Percentiles rank a stretch among this genome's conserved stretches.
Evolutionary conservation across 805 yeast species (phyloP).

Genomic region (Kodamaea hsintzibuensis): DNA sequence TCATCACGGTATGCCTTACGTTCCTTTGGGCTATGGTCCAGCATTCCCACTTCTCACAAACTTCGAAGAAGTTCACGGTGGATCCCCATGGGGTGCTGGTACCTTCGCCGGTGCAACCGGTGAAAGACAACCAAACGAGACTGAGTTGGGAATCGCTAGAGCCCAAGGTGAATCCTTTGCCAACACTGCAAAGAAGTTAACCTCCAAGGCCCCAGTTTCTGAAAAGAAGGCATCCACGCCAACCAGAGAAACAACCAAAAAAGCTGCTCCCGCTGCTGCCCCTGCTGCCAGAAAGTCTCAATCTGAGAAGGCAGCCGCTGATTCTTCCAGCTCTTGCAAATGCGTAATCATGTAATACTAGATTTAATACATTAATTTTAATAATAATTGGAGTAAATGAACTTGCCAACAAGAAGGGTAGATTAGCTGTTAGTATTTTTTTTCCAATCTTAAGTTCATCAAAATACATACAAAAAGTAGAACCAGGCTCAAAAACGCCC

Average conservation of each 20-base stretch:
- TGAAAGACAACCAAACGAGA: constrained; percentile 60
- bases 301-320: constrained; percentile 11
- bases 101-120: constrained; percentile 76
- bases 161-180: constrained; percentile 71
- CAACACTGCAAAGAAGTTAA: constrained; percentile 39
- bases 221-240: neutral
- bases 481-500: constrained; percentile 6
- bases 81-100: constrained; percentile 89
- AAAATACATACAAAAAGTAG: constrained; percentile 6
- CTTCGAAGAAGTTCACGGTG: constrained; percentile 73
- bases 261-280: constrained; percentile 2
- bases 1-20: constrained; percentile 77
- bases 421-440: constrained; percentile 10
- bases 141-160: constrained; percentile 64
- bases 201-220: constrained; percentile 2
- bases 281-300: constrained; percentile 12
- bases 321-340: constrained; percentile 14
- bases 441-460: neutral
- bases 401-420: too few species aligned
- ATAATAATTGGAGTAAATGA: too few species aligned
- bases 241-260: neutral
- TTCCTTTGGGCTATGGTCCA: constrained; percentile 73
- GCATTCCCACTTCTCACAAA: constrained; percentile 56
- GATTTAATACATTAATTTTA: neutral
- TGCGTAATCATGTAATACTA: constrained; percentile 14